A percentile compares a stretch with the other conserved stretches of the same genome.
phyloP scores from a whole-genome alignment of 228 moss, liverwort and hornwort species.

The Sphagnum fallax region DNA sequence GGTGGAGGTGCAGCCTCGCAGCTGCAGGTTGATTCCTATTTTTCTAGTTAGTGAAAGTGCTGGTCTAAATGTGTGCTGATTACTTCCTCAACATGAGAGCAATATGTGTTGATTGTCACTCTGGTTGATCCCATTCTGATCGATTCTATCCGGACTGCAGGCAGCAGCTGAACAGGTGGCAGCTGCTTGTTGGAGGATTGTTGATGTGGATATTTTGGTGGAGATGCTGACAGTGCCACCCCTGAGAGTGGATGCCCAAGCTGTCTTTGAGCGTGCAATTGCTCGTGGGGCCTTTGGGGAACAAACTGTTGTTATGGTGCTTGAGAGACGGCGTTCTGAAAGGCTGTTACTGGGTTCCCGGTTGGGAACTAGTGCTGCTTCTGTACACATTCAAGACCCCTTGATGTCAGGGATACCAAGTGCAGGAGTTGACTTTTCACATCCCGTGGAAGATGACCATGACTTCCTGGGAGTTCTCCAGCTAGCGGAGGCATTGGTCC shows the following conservation, averaged over 20 bases:
- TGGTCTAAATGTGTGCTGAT: too few relatives aligned
- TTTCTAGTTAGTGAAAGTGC: too few relatives aligned
- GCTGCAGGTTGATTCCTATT: constrained; percentile 28
- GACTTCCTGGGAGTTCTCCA: constrained; percentile 80
- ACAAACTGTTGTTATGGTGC: constrained; percentile 90
- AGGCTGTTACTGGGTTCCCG: constrained; percentile 65
- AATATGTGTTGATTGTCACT: too few relatives aligned
- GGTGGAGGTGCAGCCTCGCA: constrained; percentile 79
- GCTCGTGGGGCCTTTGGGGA: constrained; percentile 89
- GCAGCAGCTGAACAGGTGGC: constrained; percentile 85
- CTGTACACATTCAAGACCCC: constrained; percentile 51
- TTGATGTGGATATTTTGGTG: constrained; percentile 87
- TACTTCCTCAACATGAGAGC: too few relatives aligned
- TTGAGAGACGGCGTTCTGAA: constrained; percentile 86
- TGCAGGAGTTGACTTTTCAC: constrained; percentile 44
- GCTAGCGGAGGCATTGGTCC: constrained; percentile 71
- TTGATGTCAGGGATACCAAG: constrained; percentile 56
- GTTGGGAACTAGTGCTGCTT: constrained; percentile 34
- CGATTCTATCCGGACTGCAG: constrained; percentile 10
- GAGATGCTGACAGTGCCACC: constrained; percentile 77
- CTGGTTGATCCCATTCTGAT: too few relatives aligned
- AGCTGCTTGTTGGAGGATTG: constrained; percentile 88
- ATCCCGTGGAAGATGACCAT: constrained; percentile 48
- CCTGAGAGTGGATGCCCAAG: constrained; percentile 81
- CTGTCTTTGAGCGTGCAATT: constrained; percentile 87